These are phyloP conservation scores for Melaleuca quinquenervia DNA, from an alignment of 345 rosid species.

Conservation along the genomic window DNA sequence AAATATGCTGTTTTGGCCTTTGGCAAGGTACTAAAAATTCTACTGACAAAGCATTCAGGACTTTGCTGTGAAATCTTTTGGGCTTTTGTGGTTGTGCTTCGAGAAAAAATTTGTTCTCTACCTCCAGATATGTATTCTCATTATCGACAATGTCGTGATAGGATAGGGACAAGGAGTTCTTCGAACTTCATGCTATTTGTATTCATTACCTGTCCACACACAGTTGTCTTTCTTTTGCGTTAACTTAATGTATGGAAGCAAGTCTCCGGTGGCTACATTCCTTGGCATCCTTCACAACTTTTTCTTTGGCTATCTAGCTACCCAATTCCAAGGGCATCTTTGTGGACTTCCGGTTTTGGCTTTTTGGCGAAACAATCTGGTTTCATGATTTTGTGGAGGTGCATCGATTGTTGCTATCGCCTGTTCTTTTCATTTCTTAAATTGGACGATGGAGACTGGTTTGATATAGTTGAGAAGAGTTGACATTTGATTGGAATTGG, in stretches of 20 bases:
- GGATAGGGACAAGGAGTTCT: not conserved
- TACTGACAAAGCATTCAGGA: not conserved
- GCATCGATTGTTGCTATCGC: not conserved
- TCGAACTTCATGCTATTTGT: not conserved
- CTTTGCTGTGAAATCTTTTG: not conserved
- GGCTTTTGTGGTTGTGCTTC: not conserved
- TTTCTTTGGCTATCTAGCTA: not conserved
- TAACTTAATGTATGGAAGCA: not conserved
- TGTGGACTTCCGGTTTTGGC: not conserved
- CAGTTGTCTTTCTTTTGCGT: not conserved
- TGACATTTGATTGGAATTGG: not conserved
- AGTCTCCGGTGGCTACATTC: not conserved
- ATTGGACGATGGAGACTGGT: not conserved
- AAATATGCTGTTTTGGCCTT: not conserved
- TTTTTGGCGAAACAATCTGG: not conserved
- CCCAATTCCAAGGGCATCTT: not conserved
- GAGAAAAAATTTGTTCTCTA: not conserved
- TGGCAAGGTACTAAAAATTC: not conserved
- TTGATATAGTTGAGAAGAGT: not conserved
- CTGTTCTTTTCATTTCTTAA: not conserved
- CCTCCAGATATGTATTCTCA: not conserved
- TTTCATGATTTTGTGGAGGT: not conserved
- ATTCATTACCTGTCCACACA: not conserved
- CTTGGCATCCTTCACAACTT: not conserved
- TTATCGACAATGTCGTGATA: not conserved